Conservation (phyloP, 176 grass and related monocot species). For the Coix lacrymajobi region DNA sequence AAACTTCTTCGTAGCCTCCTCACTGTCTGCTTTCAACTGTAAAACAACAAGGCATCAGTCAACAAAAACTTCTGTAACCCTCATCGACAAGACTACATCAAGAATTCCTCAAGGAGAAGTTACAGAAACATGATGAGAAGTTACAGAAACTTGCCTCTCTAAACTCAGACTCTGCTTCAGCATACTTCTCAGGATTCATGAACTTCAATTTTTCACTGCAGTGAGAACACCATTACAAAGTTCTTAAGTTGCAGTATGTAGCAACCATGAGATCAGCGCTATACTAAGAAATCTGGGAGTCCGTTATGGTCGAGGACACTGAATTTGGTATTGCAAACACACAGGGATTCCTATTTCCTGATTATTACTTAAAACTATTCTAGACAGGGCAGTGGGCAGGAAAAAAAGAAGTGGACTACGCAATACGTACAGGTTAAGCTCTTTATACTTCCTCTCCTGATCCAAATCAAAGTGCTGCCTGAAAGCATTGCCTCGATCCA, state of each 20-base stretch:
- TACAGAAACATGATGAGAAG: too few species aligned
- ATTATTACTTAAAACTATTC: neutral
- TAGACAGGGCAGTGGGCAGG: neutral
- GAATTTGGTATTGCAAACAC: neutral
- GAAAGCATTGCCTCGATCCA: conserved; percentile 96
- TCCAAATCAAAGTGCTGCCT: conserved; percentile 90
- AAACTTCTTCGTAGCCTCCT: conserved; percentile 79
- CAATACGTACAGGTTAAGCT: conserved; percentile 83
- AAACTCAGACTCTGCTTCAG: conserved; percentile 75
- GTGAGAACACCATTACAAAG: conserved; percentile 12
- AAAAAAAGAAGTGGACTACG: neutral
- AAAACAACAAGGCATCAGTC: conserved; percentile 17
- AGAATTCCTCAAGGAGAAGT: conserved; percentile 18
- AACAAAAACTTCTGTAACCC: neutral
- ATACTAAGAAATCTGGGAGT: neutral
- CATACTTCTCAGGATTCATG: conserved; percentile 73
- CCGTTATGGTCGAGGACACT: neutral
- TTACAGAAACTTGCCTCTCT: conserved; percentile 51
- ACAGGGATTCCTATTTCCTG: neutral
- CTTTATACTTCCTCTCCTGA: conserved; percentile 90
- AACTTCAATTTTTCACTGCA: conserved; percentile 91
- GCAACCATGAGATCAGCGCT: neutral
- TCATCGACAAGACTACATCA: neutral
- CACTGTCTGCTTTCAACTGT: conserved; percentile 86
- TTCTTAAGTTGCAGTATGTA: neutral